Conservation (phyloP, 148 eudicot species). For the Nepenthes gracilis region DNA sequence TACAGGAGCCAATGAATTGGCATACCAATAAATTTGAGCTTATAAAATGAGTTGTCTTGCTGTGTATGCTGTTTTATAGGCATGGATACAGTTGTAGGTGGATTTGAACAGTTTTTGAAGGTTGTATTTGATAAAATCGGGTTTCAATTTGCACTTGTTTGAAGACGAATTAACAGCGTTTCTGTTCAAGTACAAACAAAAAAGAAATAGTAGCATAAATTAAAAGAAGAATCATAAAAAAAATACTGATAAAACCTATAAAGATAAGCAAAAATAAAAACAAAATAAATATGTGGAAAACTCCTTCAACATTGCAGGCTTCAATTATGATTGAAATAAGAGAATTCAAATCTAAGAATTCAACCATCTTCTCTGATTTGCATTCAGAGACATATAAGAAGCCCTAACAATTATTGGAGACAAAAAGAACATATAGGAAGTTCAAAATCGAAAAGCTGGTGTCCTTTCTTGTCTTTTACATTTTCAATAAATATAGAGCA, state of each 20-base stretch:
- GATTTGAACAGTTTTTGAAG: constrained; percentile 59
- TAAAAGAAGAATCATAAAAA: too few species aligned
- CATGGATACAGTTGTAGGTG: constrained; percentile 14
- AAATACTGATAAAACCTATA: too few species aligned
- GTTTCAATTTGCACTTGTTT: constrained; percentile 55
- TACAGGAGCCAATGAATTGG: background rate
- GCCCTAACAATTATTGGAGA: too few species aligned
- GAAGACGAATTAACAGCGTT: constrained; percentile 15
- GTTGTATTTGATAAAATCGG: constrained; percentile 56
- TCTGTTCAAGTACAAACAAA: constrained; percentile 11
- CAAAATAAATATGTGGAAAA: too few species aligned
- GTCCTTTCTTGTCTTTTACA: too few species aligned
- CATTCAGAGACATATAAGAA: constrained; percentile 2
- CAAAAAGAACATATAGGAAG: too few species aligned
- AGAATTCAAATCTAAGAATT: constrained; percentile 45
- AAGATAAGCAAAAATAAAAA: too few species aligned
- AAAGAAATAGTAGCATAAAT: background rate
- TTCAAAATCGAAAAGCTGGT: too few species aligned
- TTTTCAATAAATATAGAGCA: too few species aligned
- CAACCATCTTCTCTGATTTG: constrained; percentile 35
- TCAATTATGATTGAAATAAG: constrained; percentile 25
- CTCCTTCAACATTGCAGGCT: too few species aligned
- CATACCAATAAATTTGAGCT: background rate
- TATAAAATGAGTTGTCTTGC: background rate
- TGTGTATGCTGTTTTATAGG: background rate